Conservation (phyloP, 2,329 filamentous ascomycete species). For the Reticulascus tulasneorum region DNA sequence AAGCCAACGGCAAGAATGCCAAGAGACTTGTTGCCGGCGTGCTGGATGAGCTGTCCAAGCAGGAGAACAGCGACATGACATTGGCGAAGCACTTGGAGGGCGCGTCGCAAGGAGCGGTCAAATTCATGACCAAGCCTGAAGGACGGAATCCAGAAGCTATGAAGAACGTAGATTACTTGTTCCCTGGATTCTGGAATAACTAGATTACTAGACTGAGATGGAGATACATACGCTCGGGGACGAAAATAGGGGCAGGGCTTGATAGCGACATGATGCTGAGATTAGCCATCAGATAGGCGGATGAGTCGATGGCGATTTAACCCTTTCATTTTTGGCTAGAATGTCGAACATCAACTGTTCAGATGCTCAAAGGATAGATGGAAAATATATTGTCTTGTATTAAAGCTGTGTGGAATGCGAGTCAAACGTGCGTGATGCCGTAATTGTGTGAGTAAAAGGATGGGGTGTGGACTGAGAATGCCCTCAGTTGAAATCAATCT, state of each 20-base stretch:
- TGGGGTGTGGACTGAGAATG: too few species aligned
- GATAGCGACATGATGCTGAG: background rate
- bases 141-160: constrained; percentile 70
- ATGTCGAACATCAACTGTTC: too few species aligned
- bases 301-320: too few species aligned
- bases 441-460: too few species aligned
- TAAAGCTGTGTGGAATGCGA: too few species aligned
- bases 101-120: constrained; percentile 70
- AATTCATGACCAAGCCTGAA: constrained; percentile 75
- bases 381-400: too few species aligned
- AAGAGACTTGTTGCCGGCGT: constrained; percentile 80
- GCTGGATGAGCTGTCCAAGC: constrained; percentile 76
- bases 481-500: too few species aligned
- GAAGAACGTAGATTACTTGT: constrained; percentile 80
- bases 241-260: background rate
- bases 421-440: too few species aligned
- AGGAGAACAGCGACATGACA: constrained; percentile 72
- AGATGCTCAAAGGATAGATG: too few species aligned
- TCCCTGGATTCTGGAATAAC: constrained; percentile 69
- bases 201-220: constrained; percentile 15
- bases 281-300: too few species aligned
- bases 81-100: constrained; percentile 78
- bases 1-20: constrained; percentile 85
- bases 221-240: constrained; percentile 1
- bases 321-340: too few species aligned